Conservation (phyloP, 1,284 basidiomycete genomes). For the Cryptococcus deneoformans region DNA sequence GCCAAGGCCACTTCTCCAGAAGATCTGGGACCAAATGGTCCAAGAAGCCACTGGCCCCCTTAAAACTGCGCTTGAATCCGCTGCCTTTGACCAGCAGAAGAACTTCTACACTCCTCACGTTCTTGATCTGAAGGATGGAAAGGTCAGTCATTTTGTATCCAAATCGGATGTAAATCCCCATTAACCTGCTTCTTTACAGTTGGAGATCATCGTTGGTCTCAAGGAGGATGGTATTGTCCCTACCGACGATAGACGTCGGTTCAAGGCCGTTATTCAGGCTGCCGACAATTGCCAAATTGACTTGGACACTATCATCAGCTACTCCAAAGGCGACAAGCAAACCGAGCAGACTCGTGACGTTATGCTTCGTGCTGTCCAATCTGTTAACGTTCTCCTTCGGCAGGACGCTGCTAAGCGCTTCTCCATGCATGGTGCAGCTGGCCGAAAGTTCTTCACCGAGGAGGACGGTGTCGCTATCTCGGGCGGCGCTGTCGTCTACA, state of each 20-base stretch:
- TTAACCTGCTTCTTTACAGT: conserved; percentile 9
- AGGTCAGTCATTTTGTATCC: conserved; percentile 16
- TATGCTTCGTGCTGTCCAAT: conserved; percentile 36
- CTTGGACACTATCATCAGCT: conserved; percentile 37
- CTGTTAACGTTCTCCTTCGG: conserved; percentile 45
- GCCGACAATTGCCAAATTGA: conserved; percentile 32
- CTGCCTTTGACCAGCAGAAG: conserved; percentile 39
- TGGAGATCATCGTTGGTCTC: conserved; percentile 37
- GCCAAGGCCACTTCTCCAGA: conserved; percentile 38
- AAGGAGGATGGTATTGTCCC: conserved; percentile 35
- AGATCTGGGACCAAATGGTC: conserved; percentile 32
- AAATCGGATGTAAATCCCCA: neutral
- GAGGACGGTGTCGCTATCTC: conserved; percentile 32
- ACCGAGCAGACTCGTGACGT: conserved; percentile 27
- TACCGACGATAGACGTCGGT: conserved; percentile 35
- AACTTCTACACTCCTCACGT: conserved; percentile 40
- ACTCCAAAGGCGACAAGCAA: conserved; percentile 37
- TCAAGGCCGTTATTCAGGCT: conserved; percentile 40
- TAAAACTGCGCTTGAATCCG: conserved; percentile 36
- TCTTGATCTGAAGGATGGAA: conserved; percentile 23
- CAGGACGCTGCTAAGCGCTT: conserved; percentile 36
- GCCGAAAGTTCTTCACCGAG: conserved; percentile 43
- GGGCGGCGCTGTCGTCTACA: conserved; percentile 41
- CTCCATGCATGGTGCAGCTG: conserved; percentile 44
- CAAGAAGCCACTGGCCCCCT: conserved; percentile 23